These are phyloP conservation scores for Trichoderma sp. DNA, from an alignment of 2,329 filamentous ascomycete genomes.

Conservation along the genomic window DNA sequence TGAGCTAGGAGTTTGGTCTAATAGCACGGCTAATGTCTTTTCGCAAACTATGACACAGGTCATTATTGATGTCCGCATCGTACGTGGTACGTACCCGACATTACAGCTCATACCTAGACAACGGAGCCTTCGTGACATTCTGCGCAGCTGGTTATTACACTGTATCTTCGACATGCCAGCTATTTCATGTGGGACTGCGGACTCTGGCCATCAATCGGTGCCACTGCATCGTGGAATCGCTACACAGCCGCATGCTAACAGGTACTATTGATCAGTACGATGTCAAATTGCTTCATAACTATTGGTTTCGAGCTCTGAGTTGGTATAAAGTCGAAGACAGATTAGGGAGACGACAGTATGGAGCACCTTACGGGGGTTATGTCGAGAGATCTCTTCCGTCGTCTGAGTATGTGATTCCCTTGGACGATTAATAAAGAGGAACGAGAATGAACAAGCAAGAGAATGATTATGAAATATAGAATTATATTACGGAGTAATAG, in stretches of 20 bases:
- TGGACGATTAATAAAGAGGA: neutral
- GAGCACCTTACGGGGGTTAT: neutral
- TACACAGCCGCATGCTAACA: neutral
- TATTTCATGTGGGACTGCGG: neutral
- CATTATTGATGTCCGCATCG: neutral
- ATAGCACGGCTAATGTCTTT: neutral
- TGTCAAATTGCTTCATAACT: neutral
- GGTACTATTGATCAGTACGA: rapidly evolving
- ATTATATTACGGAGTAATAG: no score
- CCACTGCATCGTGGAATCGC: neutral
- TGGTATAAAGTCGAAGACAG: neutral
- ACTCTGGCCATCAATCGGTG: neutral
- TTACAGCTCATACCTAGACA: neutral
- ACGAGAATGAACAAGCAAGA: neutral
- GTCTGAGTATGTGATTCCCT: neutral
- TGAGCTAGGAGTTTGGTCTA: neutral
- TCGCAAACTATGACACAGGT: neutral
- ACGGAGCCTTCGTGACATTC: neutral
- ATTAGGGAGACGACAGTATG: neutral
- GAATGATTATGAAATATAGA: no score
- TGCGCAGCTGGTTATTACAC: neutral
- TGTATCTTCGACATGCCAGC: neutral
- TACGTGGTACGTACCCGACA: neutral
- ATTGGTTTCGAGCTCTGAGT: neutral
- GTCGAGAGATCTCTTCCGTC: neutral